Evolutionary conservation across 495 filamentous ascomycete genomes (phyloP), one percentile per base, ranked within the genome.

Genomic region (Talaromyces stipitatus): DNA sequence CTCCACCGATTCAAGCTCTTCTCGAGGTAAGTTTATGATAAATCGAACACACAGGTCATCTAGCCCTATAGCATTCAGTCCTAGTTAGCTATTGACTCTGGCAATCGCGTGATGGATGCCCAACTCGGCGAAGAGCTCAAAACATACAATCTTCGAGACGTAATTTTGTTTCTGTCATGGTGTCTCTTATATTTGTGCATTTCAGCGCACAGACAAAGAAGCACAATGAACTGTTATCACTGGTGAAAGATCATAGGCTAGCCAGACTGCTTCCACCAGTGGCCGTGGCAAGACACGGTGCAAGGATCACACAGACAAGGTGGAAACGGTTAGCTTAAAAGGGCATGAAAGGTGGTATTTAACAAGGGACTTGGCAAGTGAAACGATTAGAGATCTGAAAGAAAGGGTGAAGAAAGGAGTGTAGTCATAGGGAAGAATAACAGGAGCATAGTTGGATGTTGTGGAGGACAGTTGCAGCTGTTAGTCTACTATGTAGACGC

Each of bases 1-100:
- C 65, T 92, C 90, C 20, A 95, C 88, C 0, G 87, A 90, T 58
- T 85, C 82, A 27, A 97, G 85, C 69, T 97, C 94, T 69, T 92
- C 90, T 60, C 84, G 79, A 20, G 94, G 94, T 50, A 96, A 79
- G 72, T 97, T 97, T 66, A 97, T 89, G 64, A 98, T 92, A 67
- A 98, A 98, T 59, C 85, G 89, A 69, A 95, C 90, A 70, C 89
- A 95, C 47, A 97, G 79, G 74, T 97, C 91, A 85, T 96, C 91
- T 77, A 97, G 78, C 91, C 90, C 89, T 91, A 66, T 62, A 59
- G 43, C 54, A 27, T 54, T 55, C 26, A 22, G 7, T 26, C 28
- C 4, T 32, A 22, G 54, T 32, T 30, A 32, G 50, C 20, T 20
- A 5, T 11, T 18, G 14, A 7, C 41, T n/a, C n/a, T n/a, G n/a